Evolutionary conservation across 129 eudicot species (phyloP), one percentile per base, ranked within the genome.

Genomic region (Flaveria sonorensis): DNA sequence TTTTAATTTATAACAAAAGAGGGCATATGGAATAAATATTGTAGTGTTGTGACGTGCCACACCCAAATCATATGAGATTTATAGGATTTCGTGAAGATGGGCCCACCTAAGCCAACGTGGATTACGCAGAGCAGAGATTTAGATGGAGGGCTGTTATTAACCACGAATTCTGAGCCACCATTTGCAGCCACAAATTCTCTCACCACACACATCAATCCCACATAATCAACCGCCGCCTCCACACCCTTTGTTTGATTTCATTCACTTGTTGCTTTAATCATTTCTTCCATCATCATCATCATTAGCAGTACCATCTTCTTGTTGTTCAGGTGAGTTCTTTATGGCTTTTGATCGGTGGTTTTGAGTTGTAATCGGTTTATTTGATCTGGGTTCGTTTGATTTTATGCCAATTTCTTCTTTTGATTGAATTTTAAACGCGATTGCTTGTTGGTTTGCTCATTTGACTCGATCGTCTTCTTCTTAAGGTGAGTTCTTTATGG

Each of bases 151-250:
- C 15, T 56, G 3, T 57, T 80, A 26, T 13, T 4, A 43, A 16
- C 84, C 84, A 81, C 84, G 32, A 81, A 19, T 81, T 81, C 26
- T 1, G 24, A 4, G 28, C 76, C 56, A 43, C 51, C 53, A 68
- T 81, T 81, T 74, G 57, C 84, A 81, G 71, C 84, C 84, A 81
- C 84, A 81, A 74, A 81, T 23, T 74, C 30, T 16, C 15, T 62
- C 73, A 52, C 81, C 79, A 75, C 79, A 75, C 71, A 75, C 26
- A 74, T 61, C 79, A 60, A 26, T 26, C 30, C 30, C 30, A 26
- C 60, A 42, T 74, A 74, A 74, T 56, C 68, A 73, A 39, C 56
- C 26, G 40, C 40, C 40, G 40, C 40, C 40, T 23, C 10, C 77
- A 12, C 80, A n/a, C 78, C 67, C 52, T 79, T 79, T 62, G 43